phyloP scores from a whole-genome alignment of 768 basidiomycete species.

The Mycena vitilis region DNA sequence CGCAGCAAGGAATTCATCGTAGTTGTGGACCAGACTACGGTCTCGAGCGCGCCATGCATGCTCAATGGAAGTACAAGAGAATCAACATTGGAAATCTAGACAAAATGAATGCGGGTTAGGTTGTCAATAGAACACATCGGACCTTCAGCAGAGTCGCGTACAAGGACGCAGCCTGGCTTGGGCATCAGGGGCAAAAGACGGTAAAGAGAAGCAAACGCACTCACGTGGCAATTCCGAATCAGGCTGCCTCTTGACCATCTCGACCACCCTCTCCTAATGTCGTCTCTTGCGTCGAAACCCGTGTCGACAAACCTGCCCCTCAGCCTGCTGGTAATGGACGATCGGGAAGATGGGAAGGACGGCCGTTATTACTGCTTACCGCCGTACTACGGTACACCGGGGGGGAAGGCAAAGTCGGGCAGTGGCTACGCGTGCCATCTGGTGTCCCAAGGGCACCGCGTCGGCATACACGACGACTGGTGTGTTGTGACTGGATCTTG shows the following conservation, averaged over 20 bases:
- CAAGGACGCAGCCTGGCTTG: too few species aligned
- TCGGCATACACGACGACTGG: slow-evolving; percentile 10
- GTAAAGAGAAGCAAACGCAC: too few species aligned
- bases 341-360: not conserved
- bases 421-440: not conserved
- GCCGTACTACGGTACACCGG: not conserved
- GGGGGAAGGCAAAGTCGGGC: too few species aligned
- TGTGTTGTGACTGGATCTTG: not conserved
- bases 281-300: too few species aligned
- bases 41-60: not conserved
- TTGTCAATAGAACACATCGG: too few species aligned
- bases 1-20: not conserved
- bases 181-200: too few species aligned
- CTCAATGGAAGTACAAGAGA: not conserved
- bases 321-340: not conserved
- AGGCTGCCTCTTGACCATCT: too few species aligned
- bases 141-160: too few species aligned
- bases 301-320: not conserved
- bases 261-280: too few species aligned
- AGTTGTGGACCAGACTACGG: not conserved
- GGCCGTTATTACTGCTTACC: not conserved
- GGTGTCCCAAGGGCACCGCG: slow-evolving; percentile 5
- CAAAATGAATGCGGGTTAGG: too few species aligned
- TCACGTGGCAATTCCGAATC: too few species aligned
- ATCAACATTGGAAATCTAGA: too few species aligned